Percentiles rank a stretch among this genome's conserved stretches.
phyloP scores from a whole-genome alignment of 2,329 filamentous ascomycete genomes.

The Aspergillus unguis region DNA sequence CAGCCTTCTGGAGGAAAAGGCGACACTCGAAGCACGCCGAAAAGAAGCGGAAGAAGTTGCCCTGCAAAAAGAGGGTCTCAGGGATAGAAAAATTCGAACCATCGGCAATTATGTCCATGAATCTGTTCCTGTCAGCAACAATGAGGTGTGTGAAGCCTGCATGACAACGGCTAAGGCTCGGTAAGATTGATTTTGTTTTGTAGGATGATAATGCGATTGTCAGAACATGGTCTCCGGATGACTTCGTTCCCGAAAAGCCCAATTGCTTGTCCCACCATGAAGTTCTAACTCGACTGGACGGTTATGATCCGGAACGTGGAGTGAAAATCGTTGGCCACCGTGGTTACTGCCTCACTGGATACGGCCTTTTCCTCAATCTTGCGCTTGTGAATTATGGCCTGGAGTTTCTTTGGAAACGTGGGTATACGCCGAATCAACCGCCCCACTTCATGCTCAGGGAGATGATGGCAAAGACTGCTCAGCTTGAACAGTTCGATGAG shows the following conservation, averaged over 20 bases:
- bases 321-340: constrained; percentile 93
- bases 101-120: constrained; percentile 93
- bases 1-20: constrained; percentile 75
- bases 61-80: constrained; percentile 66
- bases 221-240: constrained; percentile 76
- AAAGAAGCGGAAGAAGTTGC: constrained; percentile 73
- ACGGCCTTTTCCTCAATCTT: constrained; percentile 87
- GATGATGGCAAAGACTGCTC: constrained; percentile 96
- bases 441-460: constrained; percentile 94
- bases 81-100: constrained; percentile 75
- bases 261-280: constrained; percentile 88
- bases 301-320: constrained; percentile 88
- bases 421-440: constrained; percentile 78
- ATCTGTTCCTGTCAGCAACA: constrained; percentile 76
- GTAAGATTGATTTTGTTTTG: neutral
- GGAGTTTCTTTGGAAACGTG: constrained; percentile 77
- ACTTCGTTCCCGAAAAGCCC: constrained; percentile 69
- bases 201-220: constrained; percentile 76
- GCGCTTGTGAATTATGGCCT: constrained; percentile 94
- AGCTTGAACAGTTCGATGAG: constrained; percentile 95
- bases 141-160: constrained; percentile 56
- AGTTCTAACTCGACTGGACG: constrained; percentile 80
- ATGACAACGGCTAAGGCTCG: neutral
- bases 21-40: constrained; percentile 74
- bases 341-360: constrained; percentile 86